These are phyloP conservation scores for Agaricales sp. DNA, from an alignment of 1,284 basidiomycete genomes.

Conservation along the genomic window DNA sequence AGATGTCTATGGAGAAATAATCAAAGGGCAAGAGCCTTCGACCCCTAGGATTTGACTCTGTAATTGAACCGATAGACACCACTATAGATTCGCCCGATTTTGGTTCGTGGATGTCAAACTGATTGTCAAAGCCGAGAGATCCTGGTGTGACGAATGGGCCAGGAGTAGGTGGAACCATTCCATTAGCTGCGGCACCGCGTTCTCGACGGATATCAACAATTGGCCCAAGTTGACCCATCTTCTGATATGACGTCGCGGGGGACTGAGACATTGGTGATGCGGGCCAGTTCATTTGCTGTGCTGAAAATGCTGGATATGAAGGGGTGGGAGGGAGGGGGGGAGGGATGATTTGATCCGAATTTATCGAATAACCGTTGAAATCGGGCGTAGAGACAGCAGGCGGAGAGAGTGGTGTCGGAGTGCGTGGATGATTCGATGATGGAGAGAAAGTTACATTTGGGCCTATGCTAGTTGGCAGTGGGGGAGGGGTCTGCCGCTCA, in stretches of 20 bases:
- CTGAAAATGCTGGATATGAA: slow-evolving; percentile 59
- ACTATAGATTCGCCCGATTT: slow-evolving; percentile 46
- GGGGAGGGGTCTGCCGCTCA: background rate
- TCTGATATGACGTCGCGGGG: slow-evolving; percentile 29
- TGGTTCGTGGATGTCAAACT: background rate
- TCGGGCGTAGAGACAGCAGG: slow-evolving; percentile 19
- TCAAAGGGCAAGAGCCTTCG: slow-evolving; percentile 59
- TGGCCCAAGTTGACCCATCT: slow-evolving; percentile 23
- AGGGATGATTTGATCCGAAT: slow-evolving; percentile 16
- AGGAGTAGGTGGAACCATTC: slow-evolving; percentile 31
- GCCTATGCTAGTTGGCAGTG: background rate
- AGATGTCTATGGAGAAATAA: slow-evolving; percentile 77
- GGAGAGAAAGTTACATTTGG: background rate
- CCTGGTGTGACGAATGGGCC: slow-evolving; percentile 9
- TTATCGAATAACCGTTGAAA: slow-evolving; percentile 5
- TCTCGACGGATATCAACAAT: slow-evolving; percentile 58
- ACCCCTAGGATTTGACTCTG: slow-evolving; percentile 19
- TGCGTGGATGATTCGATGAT: background rate
- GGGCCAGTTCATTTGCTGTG: slow-evolving; percentile 29
- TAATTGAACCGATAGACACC: slow-evolving; percentile 63
- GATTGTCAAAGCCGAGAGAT: slow-evolving; percentile 13
- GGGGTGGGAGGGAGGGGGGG: slow-evolving; percentile 32
- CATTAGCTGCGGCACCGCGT: slow-evolving; percentile 18
- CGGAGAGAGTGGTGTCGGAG: slow-evolving; percentile 6
- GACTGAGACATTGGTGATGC: slow-evolving; percentile 45